Evolutionary conservation across 306 rosid genomes (phyloP).

Genomic region (Myrica gale): DNA sequence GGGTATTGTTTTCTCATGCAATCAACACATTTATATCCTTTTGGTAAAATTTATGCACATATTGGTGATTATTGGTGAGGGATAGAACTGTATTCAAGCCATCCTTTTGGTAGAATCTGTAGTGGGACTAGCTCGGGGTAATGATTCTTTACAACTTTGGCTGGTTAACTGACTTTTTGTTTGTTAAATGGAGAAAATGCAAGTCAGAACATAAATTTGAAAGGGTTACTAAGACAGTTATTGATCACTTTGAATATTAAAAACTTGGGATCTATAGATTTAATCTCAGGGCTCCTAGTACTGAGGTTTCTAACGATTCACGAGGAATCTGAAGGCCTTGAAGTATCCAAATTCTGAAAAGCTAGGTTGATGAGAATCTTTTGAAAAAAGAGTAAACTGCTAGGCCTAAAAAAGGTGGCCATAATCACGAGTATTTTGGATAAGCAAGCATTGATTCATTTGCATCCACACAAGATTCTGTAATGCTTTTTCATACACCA

Average conservation of each 20-base stretch:
- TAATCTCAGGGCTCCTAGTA: too few relatives aligned
- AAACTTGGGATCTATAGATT: too few relatives aligned
- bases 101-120: too few relatives aligned
- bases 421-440: not conserved
- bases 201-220: not conserved
- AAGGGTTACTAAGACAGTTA: too few relatives aligned
- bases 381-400: not conserved
- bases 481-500: not conserved
- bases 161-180: not conserved
- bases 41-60: not conserved
- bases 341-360: not conserved
- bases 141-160: not conserved
- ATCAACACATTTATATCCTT: not conserved
- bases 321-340: not conserved
- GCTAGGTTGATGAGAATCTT: not conserved
- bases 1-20: slow-evolving; percentile 45
- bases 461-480: not conserved
- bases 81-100: not conserved
- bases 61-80: not conserved
- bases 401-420: not conserved
- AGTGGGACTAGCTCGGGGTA: too few relatives aligned
- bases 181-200: not conserved
- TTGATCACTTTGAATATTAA: too few relatives aligned
- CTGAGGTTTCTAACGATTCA: not conserved
- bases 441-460: not conserved